These are phyloP conservation scores for Jasminum sambac DNA, from an alignment of 257 asterid genomes.

Conservation along the genomic window DNA sequence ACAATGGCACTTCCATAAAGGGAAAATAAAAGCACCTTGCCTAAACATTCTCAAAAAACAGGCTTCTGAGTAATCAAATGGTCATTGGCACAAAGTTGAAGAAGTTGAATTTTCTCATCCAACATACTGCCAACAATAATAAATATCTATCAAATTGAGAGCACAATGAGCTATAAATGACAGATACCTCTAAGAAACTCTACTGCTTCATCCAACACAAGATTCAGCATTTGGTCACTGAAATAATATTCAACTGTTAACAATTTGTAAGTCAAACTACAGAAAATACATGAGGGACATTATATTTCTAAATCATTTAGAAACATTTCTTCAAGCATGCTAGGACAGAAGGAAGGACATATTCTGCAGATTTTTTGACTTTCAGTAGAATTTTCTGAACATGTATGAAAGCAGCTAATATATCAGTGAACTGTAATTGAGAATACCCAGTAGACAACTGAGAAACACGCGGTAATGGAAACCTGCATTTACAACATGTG, in stretches of 20 bases:
- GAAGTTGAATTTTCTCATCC: not conserved
- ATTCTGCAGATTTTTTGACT: no score
- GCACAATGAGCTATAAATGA: not conserved
- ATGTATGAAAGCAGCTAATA: no score
- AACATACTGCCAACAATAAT: not conserved
- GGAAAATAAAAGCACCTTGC: no score
- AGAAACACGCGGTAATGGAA: not conserved
- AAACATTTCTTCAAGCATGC: not conserved
- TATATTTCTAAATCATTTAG: slow-evolving; percentile 2
- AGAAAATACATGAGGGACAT: not conserved
- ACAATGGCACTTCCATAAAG: no score
- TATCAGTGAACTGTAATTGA: not conserved
- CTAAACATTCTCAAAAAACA: no score
- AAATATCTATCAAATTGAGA: not conserved
- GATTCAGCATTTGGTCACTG: slow-evolving; percentile 94
- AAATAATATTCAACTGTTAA: slow-evolving; percentile 18
- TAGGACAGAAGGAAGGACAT: not conserved
- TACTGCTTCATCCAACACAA: slow-evolving; percentile 92
- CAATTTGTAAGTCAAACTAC: not conserved
- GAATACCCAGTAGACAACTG: not conserved
- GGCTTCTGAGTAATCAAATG: not conserved
- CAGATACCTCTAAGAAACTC: slow-evolving; percentile 83
- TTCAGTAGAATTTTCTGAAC: no score
- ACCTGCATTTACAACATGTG: no score
- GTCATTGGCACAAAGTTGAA: not conserved